Conservation (phyloP, 2,329 filamentous ascomycete species). For the Rugonectria rugulosa region DNA sequence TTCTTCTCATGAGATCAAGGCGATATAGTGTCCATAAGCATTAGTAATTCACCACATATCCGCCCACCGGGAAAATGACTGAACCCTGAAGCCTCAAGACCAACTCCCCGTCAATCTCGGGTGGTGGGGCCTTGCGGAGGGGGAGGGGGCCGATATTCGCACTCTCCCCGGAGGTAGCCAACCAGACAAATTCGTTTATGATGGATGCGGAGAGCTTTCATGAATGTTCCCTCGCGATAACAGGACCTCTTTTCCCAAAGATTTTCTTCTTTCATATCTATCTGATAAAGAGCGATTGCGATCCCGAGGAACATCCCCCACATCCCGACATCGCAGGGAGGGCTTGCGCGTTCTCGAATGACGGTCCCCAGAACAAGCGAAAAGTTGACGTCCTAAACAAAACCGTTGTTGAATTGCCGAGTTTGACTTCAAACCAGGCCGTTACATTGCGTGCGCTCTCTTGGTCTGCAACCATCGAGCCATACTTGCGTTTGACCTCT, state of each 20-base stretch:
- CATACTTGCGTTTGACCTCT: neutral
- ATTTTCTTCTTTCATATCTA: too few species aligned
- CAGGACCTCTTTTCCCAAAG: neutral
- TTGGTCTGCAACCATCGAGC: neutral
- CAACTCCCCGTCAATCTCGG: too few species aligned
- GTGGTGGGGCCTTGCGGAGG: too few species aligned
- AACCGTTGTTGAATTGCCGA: neutral
- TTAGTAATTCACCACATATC: too few species aligned
- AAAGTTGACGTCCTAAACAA: too few species aligned
- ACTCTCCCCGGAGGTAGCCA: neutral
- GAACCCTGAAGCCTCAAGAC: too few species aligned
- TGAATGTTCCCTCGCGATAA: too few species aligned
- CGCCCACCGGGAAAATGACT: too few species aligned
- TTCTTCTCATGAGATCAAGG: too few species aligned
- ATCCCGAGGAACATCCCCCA: neutral
- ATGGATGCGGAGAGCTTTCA: too few species aligned
- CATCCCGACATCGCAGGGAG: neutral
- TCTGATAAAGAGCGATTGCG: neutral
- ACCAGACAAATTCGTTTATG: neutral
- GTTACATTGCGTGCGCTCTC: neutral
- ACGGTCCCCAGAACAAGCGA: constrained; percentile 5
- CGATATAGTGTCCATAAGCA: too few species aligned
- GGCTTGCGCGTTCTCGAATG: constrained; percentile 13
- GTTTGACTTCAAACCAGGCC: neutral
- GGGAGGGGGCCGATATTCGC: neutral